Conservation (phyloP, 1,284 basidiomycete genomes). For the Wolfiporia cocos region DNA sequence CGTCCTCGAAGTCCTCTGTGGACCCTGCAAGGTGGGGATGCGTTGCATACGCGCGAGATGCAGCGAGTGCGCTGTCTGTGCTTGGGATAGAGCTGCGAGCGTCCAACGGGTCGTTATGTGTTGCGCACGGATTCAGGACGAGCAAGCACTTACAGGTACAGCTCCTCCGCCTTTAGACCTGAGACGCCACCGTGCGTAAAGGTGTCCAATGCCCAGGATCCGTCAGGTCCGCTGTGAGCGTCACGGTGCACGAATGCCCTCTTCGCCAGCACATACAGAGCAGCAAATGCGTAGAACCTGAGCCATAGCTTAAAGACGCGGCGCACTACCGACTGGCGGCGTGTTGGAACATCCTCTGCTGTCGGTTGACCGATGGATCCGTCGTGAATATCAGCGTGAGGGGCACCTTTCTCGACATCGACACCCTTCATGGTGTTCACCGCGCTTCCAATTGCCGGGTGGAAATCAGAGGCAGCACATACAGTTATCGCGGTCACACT, state of each 20-base stretch:
- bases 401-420: conserved; percentile 3
- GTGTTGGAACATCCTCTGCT: background rate
- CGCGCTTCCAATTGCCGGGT: background rate
- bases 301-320: background rate
- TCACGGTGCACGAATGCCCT: background rate
- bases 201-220: conserved; percentile 5
- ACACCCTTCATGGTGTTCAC: conserved; percentile 2
- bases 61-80: conserved; percentile 44
- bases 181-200: background rate
- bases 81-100: conserved; percentile 48
- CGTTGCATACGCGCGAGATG: conserved; percentile 55
- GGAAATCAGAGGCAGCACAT: background rate
- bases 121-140: background rate
- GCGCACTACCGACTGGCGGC: conserved; percentile 1
- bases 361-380: background rate
- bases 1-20: conserved; percentile 56
- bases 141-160: conserved; percentile 4
- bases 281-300: conserved; percentile 1
- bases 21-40: conserved; percentile 74
- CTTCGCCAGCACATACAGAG: conserved; percentile 4
- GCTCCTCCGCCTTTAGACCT: conserved; percentile 2
- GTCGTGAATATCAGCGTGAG: background rate
- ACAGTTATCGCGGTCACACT: too few relatives aligned
- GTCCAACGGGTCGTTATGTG: background rate
- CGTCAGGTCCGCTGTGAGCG: background rate